Base-by-base conservation (phyloP, 1,284 basidiomycete genomes). In the Schizophyllum amplum region DNA sequence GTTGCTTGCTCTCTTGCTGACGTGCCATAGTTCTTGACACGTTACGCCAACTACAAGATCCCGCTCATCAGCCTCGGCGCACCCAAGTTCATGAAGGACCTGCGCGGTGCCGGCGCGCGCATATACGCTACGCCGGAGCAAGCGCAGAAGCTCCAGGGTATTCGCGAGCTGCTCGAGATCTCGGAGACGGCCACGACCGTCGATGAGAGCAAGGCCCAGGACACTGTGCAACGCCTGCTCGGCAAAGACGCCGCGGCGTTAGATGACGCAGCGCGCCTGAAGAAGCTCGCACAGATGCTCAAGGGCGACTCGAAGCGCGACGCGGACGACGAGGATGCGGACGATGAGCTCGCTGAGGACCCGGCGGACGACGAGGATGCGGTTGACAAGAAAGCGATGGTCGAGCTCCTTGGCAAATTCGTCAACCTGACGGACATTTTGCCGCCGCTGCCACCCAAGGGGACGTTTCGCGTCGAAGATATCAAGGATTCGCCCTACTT, bases 401-500 rank as follows among this genome's bases (percentile, higher is more conserved):
- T 61, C 49, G 64, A 72, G 57, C 66, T 81, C 25, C 67, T 67
- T 64, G 75, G 76, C 72, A 82, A 80, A 72, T 96, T 94, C 68
- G 81, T 96, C 59, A 78, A 85, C 61, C 73, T 99, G 46, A 73
- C 77, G 25, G 88, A 92, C 63, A 65, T 96, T 61, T 70, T 99
- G 15, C 95, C 95, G 0, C 84, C 87, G 0, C 72, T 95, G 22
- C 96, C 96, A 0, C 71, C 84, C 68, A 92, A 93, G 75, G 97
- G 96, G 59, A 76, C 80, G 57, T 98, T 99, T 69, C 83, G 94
- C 65, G 93, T 99, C 60, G 77, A 84, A 66, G 81, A 80, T 61
- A 95, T 98, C 72, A 86, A 87, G 68, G 72, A 84, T 53, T 92
- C 88, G 48, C 77, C 80, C 51, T 98, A 97, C 72, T 98, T 98